Evolutionary conservation across 2,329 filamentous ascomycete species (phyloP).

Genomic region (Fusarium neocosmosporiellum): DNA sequence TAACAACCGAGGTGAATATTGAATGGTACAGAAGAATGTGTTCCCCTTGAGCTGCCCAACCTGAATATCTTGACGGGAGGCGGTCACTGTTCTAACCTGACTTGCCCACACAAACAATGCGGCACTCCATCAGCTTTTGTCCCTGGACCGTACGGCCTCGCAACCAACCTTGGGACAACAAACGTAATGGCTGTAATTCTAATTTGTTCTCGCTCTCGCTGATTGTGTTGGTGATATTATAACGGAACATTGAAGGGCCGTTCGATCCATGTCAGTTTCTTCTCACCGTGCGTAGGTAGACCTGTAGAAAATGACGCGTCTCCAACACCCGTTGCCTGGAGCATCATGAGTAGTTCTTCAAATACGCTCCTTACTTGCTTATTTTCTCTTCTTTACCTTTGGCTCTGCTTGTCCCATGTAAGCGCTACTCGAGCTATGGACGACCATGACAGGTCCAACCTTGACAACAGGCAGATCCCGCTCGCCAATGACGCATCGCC

Average conservation of each 20-base stretch:
- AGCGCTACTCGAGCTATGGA: neutral
- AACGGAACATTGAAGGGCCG: neutral
- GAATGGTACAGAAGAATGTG: neutral
- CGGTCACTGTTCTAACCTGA: neutral
- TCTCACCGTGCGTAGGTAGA: neutral
- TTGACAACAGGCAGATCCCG: neutral
- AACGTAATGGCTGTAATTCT: neutral
- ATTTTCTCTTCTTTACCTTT: neutral
- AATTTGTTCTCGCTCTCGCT: neutral
- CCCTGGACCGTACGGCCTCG: neutral
- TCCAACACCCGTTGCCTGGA: neutral
- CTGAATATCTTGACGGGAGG: neutral
- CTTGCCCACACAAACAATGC: neutral
- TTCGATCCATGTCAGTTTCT: neutral
- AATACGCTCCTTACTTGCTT: rapidly evolving
- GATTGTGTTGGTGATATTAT: neutral
- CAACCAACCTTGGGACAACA: neutral
- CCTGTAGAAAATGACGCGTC: neutral
- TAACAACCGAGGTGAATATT: neutral
- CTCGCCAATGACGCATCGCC: neutral
- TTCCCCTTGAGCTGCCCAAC: neutral
- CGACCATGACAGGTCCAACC: neutral
- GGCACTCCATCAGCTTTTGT: neutral
- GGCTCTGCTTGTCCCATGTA: neutral
- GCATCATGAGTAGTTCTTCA: neutral